Evolutionary conservation across 2,329 filamentous ascomycete species (phyloP), one percentile per base, ranked within the genome.

Genomic region (Ramichloridium luteum): DNA sequence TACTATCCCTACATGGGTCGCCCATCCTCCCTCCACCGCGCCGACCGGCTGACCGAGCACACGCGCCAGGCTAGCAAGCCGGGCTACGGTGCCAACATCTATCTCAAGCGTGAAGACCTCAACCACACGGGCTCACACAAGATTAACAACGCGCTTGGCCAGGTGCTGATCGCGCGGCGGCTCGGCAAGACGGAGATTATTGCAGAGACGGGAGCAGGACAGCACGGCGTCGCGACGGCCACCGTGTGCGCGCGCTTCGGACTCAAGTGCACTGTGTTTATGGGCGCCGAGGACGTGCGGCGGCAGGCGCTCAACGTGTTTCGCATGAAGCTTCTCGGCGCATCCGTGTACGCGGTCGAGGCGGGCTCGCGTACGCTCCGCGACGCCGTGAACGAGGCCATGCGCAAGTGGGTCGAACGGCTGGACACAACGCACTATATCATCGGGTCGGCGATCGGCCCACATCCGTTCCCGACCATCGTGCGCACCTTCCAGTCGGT

Each of bases 121-220:
- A 96, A 96, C 61, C 90, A 98, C 57, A 96, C 90, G 6, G 90
- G 90, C 45, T 92, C 82, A 41, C 90, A 98, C 70, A 98, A 98
- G 72, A 96, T 98, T 68, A 98, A 98, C 68, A 98, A 98, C 51
- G 90, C 90, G 1, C 67, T 98, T 6, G 90, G 90, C 2, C 90
- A 98, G 59, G 76, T 94, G 29, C 71, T 98, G 10, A 65, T 98
- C 23, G 90, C 90, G 2, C 72, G 72, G 47, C 70, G 84, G 40
- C 62, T 98, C 29, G 90, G 90, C 30, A 98, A 98, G 72, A 94
- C 78, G 4, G 80, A 85, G 56, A 96, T 98, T 49, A 98, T 98
- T 47, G 90, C 90, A 29, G 90, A 98, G 64, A 98, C 90, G 11
- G 90, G 90, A 45, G 90, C 90, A 32, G 90, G 90, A 12, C 90